Base-by-base conservation (phyloP, 176 grass and related monocot species). In the Carex pumila region DNA sequence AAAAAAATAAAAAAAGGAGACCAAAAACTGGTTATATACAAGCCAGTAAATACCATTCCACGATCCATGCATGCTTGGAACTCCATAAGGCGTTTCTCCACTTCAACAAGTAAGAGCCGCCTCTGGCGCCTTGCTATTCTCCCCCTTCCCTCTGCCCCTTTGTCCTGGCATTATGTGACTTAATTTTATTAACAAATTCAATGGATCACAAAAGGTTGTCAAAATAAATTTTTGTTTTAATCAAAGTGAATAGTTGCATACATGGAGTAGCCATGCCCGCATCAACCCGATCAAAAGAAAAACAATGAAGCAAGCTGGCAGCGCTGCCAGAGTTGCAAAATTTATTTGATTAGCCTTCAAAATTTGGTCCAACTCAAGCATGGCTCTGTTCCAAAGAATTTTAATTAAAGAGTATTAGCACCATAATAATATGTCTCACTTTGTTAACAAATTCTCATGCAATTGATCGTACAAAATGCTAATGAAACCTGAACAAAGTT, bases 321-420 rank as follows among this genome's bases (percentile, higher is more conserved):
- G 65, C 76, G 95, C 95, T 84, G 95, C 92, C 78, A 98, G 92
- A 89, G 94, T 88, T 83, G 92, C 95, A 89, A 98, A 95, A 86
- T 98, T 98, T 71, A 98, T 98, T 84, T 90, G 89, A 86, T 98
- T 98, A 81, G 91, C 95, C 78, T 88, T 95, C 29, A 98, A 92
- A 89, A 95, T 95, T 91, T 98, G 95, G 90, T 98, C 92, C 79
- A 98, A 81, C 84, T 95, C 92, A n/a, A 98, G 89, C 83, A 98
- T 90, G 59, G 88, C 92, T 81, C 95, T 98, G 89, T 30, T 32
- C 17, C 83, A 89, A 21, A 91, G 50, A 30, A 85, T 78, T 21
- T 90, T 18, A 54, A 52, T 2, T 62, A 25, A 17, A 22, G 39
- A 86, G 79, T 41, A 71, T 55, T 25, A 84, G 43, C 45, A 34